Evolutionary conservation across 805 yeast species (phyloP).

Genomic region (Wickerhamomyces alni): DNA sequence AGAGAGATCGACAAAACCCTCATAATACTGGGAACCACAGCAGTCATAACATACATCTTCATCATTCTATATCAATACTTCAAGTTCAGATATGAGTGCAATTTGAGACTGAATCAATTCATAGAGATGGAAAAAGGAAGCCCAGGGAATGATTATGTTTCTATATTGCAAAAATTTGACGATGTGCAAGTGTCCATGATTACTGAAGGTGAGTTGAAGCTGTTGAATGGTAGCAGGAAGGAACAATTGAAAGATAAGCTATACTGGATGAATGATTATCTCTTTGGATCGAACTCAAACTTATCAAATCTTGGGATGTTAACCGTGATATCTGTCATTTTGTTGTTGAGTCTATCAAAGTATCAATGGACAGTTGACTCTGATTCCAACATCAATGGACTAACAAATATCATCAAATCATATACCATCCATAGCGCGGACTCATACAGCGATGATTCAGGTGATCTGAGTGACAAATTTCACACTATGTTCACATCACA

Average conservation of each 20-base stretch:
- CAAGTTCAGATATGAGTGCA: conserved; percentile 5
- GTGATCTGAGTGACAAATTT: background rate
- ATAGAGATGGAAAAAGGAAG: conserved; percentile 3
- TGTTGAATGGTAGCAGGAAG: background rate
- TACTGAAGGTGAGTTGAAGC: background rate
- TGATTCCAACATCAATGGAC: no score
- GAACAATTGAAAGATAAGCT: background rate
- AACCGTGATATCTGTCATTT: background rate
- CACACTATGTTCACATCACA: background rate
- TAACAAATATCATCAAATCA: no score
- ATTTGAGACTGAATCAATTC: background rate
- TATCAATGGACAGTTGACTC: no score
- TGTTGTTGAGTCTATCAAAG: background rate
- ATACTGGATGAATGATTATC: conserved; percentile 3
- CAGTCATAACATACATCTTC: background rate
- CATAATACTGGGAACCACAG: background rate
- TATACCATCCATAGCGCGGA: no score
- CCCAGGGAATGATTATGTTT: background rate
- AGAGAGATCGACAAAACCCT: background rate
- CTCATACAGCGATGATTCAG: background rate
- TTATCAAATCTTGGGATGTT: background rate
- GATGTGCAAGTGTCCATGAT: conserved; percentile 3
- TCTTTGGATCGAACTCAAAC: conserved; percentile 2
- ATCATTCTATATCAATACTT: conserved; percentile 4
- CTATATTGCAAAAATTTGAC: background rate